These are phyloP conservation scores for Umbilicus rupestris DNA, from an alignment of 164 flowering plant genomes.

Conservation along the genomic window DNA sequence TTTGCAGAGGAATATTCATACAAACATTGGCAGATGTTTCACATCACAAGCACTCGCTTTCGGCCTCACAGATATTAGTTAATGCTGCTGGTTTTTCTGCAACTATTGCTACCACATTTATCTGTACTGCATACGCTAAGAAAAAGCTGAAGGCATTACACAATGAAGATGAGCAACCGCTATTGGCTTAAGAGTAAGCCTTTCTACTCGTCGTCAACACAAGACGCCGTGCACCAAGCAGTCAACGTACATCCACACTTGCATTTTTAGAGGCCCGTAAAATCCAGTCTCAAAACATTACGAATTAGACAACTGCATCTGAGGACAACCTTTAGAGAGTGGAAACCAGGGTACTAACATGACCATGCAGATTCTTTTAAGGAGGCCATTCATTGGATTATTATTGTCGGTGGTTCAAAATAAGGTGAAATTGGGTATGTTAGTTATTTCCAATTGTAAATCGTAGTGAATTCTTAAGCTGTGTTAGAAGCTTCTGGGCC, in stretches of 20 bases:
- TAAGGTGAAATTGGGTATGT: not conserved
- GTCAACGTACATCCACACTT: not conserved
- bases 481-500: too few relatives aligned
- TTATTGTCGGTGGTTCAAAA: not conserved
- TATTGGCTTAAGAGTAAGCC: slow-evolving; percentile 28
- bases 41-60: slow-evolving; percentile 31
- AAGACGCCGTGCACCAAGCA: not conserved
- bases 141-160: slow-evolving; percentile 47
- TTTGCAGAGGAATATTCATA: slow-evolving; percentile 71
- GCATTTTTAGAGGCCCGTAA: too few relatives aligned
- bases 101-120: slow-evolving; percentile 43
- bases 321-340: not conserved
- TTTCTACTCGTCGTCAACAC: not conserved
- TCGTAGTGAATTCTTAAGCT: too few relatives aligned
- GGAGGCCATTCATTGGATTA: slow-evolving; percentile 1
- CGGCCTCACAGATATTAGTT: slow-evolving; percentile 50
- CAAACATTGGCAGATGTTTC: slow-evolving; percentile 72
- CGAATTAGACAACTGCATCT: not conserved
- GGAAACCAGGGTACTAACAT: not conserved
- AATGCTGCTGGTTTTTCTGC: slow-evolving; percentile 49
- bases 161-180: slow-evolving; percentile 35
- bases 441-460: not conserved
- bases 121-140: slow-evolving; percentile 63
- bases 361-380: not conserved
- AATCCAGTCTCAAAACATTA: not conserved